Percentiles rank a stretch among this genome's conserved stretches.
These are phyloP conservation scores for Pseudozyma sp. DNA, from an alignment of 1,284 basidiomycete species.

Conservation along the genomic window DNA sequence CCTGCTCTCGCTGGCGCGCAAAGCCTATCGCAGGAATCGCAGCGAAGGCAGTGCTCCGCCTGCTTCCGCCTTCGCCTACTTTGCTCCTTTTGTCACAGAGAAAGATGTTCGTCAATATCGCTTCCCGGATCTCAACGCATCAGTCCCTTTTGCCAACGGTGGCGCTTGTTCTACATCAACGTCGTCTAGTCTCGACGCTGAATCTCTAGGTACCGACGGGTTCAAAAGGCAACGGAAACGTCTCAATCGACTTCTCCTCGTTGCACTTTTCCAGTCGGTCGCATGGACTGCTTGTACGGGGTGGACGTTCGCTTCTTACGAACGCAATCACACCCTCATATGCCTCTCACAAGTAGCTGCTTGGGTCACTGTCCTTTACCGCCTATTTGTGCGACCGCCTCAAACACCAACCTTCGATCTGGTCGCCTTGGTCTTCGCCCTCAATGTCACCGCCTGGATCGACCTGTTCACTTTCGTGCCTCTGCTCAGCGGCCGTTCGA, in stretches of 20 bases:
- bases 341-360: slow-evolving; percentile 5
- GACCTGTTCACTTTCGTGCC: slow-evolving; percentile 27
- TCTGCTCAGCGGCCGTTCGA: neutral
- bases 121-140: neutral
- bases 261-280: slow-evolving; percentile 18
- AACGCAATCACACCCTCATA: neutral
- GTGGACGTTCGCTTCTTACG: neutral
- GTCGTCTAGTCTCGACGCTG: neutral
- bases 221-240: slow-evolving; percentile 24
- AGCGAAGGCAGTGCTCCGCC: neutral
- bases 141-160: neutral
- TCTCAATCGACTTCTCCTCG: slow-evolving; percentile 16
- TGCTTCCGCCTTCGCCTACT: slow-evolving; percentile 14
- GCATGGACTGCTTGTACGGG: slow-evolving; percentile 9
- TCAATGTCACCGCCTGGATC: slow-evolving; percentile 12
- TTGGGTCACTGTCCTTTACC: slow-evolving; percentile 28
- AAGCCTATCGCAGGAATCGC: neutral
- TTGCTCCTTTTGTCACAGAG: slow-evolving; percentile 40
- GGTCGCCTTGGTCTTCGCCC: slow-evolving; percentile 15
- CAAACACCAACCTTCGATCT: slow-evolving; percentile 30
- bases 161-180: neutral
- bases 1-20: neutral
- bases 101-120: slow-evolving; percentile 26
- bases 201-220: slow-evolving; percentile 6
- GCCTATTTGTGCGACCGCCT: slow-evolving; percentile 23